Base-by-base conservation (phyloP, 2,329 filamentous ascomycete genomes). In the Fusarium torreyae region DNA sequence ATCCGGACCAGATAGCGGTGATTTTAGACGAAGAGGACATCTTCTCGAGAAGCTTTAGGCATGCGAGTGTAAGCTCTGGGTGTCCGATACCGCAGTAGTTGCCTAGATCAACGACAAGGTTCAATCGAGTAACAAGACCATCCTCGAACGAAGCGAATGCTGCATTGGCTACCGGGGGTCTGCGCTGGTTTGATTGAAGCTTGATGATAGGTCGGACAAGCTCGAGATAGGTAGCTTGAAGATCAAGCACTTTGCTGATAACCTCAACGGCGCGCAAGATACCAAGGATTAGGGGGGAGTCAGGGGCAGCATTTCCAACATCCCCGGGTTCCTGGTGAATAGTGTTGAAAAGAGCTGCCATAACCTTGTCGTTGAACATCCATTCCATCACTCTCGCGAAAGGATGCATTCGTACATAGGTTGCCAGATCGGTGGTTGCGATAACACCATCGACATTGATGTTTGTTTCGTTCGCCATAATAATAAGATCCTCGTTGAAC, bases 381-480 rank as follows among this genome's bases (percentile, higher is more conserved):
- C 96, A 98, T 77, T 99, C 96, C 92, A 98, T 98, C 17, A 97
- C 91, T 62, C 97, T 89, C 5, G 93, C 90, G 75, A 98, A 99
- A 1, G 97, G 95, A 80, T 99, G 97, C 54, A 97, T 87, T 24
- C 90, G 89, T 61, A 96, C 89, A 77, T 99, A 99, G 7, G 88
- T 87, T 50, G 90, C 88, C 6, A 98, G 84, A 57, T 92, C 92
- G 4, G 91, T 91, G 6, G 93, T 87, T 42, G 87, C 87, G 69
- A 97, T 93, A 17, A 92, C 88, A 11, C 87, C 82, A 77, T 98
- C 94, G 17, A 97, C 89, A 26, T 88, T 84, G 31, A 97, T 85
- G 63, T 87, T 91, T 3, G 93, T 92, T 75, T 92, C 88, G 77
- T 94, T 97, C 39, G 92, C 92, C 73, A 98, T 89, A 31, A 95